These are phyloP conservation scores for Trametes meyenii DNA, from an alignment of 768 basidiomycete genomes.

Conservation along the genomic window DNA sequence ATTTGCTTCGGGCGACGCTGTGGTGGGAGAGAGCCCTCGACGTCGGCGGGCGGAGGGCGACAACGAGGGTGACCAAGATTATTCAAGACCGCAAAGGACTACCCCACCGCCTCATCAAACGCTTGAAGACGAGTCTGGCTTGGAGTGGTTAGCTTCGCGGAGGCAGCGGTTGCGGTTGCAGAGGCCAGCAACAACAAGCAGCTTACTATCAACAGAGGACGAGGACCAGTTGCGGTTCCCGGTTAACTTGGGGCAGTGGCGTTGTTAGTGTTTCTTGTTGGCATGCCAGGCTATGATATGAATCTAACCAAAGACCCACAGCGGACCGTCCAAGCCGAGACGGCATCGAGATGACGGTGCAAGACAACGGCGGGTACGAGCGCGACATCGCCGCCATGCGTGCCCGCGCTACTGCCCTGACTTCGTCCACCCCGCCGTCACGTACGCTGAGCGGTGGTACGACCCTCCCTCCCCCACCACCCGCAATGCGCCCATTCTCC, in stretches of 20 bases:
- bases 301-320: neutral
- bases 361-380: constrained; percentile 44
- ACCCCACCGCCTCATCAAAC: too few species aligned
- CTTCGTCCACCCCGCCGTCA: neutral
- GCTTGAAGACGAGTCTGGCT: too few species aligned
- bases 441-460: constrained; percentile 7
- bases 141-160: too few species aligned
- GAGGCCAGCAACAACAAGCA: too few species aligned
- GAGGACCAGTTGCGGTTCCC: neutral
- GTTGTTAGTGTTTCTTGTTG: neutral
- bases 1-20: too few species aligned
- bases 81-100: neutral
- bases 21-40: neutral
- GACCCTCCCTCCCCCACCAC: constrained; percentile 19
- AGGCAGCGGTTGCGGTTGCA: too few species aligned
- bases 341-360: neutral
- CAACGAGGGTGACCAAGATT: neutral
- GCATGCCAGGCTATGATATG: neutral
- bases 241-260: neutral
- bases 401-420: constrained; percentile 25
- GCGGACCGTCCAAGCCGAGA: neutral
- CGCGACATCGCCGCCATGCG: constrained; percentile 47
- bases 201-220: too few species aligned
- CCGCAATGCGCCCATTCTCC: constrained; percentile 15
- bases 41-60: neutral